Base-by-base conservation (phyloP, 83 land plant species). In the Picea abies region DNA sequence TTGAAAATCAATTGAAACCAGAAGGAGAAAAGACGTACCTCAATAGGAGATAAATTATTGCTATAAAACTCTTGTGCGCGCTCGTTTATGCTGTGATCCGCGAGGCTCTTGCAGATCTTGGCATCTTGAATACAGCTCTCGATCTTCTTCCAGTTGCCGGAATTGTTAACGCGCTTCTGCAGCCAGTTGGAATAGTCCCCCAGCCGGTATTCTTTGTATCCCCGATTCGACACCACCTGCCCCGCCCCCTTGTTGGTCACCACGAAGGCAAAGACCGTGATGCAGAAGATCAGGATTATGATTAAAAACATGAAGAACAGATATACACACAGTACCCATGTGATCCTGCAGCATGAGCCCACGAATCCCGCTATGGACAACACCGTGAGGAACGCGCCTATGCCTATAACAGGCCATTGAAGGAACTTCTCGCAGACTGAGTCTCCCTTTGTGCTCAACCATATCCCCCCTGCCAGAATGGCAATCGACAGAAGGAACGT, bases 241-340 rank as follows among this genome's bases (percentile, higher is more conserved):
- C 97, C 98, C 6, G 98, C 98, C 8, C 97, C 98, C 60, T 85
- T 85, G 78, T 96, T 94, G 71, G 98, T 96, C 62, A 96, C 96
- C 3, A 83, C 85, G 60, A 89, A 89, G 9, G 90, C 90, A 20
- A 87, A 85, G 9, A 85, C 81, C 56, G 91, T 87, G 87, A 89
- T 80, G 41, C 64, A 47, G 79, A 87, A 44, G 63, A 88, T 79
- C 29, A 83, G 62, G 49, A 89, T 20, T 23, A 89, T 87, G 85
- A 89, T 90, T 76, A 87, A 3, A 73, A 89, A 87, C 90, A 83
- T 83, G 84, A 84, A 84, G 66, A 81, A 14, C 60, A 89, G 69
- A 83, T 89, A 89, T 0, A 88, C 4, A 85, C 87, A 87, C 63
- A 89, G 77, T 0, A 89, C 83, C 41, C 81, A 87, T 14, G 82